Base-by-base conservation (phyloP, 169 alveolate species). In the Eimeria necatrix region DNA sequence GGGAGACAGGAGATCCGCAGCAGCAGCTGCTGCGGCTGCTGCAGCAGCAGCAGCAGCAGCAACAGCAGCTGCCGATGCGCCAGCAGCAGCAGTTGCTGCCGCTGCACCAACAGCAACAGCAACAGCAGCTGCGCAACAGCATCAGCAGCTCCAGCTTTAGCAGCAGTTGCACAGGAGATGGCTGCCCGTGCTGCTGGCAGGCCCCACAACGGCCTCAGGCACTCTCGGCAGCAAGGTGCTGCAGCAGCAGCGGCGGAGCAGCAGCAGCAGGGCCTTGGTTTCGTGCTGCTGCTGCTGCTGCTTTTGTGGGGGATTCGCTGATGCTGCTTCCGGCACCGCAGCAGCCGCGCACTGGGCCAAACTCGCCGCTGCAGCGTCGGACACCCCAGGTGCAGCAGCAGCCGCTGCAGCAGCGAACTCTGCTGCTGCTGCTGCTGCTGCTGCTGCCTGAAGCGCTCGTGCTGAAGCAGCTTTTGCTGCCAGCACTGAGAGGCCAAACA, bases 211-310 rank as follows among this genome's bases (percentile, higher is more conserved):
- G 76, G 26, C 26, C 76, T 7, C 2, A n/a, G 76, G 46, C 76
- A 9, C 76, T 18, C n/a, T 6, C 0, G 48, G 53, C 51, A 14
- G 83, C 14, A 71, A 32, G 22, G 12, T n/a, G 0, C 41, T 71
- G 83, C 51, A 24, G 41, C 48, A 22, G 83, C 83, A 71, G 83
- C 0, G 83, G 52, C 83, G 73, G 53, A 14, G 86, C 51, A 76
- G 86, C 86, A 76, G 61, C 61, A 48, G 24, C 32, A 76, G 86
- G n/a, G 12, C 86, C 61, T 10, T 24, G 48, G 9, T 18, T 24
- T 61, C 22, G 41, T 61, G 73, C 24, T 61, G 73, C 73, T 61
- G 73, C 73, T 61, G 73, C n/a, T 61, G 73, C 73, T 61, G 73
- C 73, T 61, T 20, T 24, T 61, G 73, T 14, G 16, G 73, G 41